Evolutionary conservation across 1,139 yeast genomes (phyloP), one percentile per base, ranked within the genome.

Genomic region (Candida neerlandica): DNA sequence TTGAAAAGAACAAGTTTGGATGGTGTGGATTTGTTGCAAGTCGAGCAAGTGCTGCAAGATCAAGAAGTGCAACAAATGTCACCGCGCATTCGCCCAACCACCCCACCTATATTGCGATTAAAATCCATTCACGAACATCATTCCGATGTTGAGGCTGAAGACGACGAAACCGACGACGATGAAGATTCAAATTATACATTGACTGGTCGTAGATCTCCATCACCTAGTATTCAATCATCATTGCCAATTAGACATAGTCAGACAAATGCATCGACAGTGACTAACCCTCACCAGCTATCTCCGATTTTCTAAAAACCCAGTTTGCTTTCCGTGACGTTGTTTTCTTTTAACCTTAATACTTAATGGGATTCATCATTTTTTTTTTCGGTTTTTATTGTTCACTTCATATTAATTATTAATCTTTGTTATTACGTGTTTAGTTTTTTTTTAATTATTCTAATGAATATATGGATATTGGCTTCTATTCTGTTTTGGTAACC

Each of bases 1-100:
- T 56, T 70, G 34, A 65, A 66, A 45, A 41, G 60, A 33, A 50
- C 52, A 5, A 52, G 56, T 29, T 42, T 55, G 39, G 58, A 55
- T 44, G 52, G 50, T 23, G 37, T 51, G 14, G 55, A 51, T 38
- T 48, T 46, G 35, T 40, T 51, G 16, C 51, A 45, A 27, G 51
- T 51, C 1, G 48, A 54, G 33, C 45, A 50, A 38, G 46, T 46
- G n/a, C 43, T 29, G 19, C 37, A 40, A 39, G 15, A 46, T 33
- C 23, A 41, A n/a, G 30, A 21, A 23, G 33, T 27, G 33, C 35
- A 27, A 23, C 18, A 30, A 41, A 21, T n/a, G 41, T 11, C 26
- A 19, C 41, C 41, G 2, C 23, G 16, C 11, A 27, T 21, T 26
- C 19, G 41, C 7, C 41, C 44, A 15, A 16, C 35, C 14, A 14